These are phyloP conservation scores for Biscutella laevigata DNA, from an alignment of 441 rosid genomes.

Conservation along the genomic window DNA sequence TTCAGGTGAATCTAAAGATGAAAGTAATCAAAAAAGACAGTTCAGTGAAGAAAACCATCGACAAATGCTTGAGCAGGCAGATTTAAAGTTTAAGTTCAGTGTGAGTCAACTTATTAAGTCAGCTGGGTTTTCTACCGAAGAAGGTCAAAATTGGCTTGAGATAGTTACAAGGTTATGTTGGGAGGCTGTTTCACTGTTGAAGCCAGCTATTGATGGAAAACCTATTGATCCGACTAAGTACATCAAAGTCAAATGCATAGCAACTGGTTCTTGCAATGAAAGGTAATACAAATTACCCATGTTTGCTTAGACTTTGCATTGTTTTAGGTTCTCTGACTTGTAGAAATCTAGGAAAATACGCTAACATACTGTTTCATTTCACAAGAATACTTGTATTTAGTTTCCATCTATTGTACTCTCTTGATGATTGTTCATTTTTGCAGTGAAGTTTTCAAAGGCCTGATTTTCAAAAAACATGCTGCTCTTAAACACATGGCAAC, in stretches of 20 bases:
- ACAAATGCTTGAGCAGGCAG: constrained; percentile 53
- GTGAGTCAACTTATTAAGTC: constrained; percentile 57
- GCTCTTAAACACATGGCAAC: constrained; percentile 98
- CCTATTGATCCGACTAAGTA: constrained; percentile 46
- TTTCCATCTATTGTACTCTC: background rate
- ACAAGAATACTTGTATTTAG: background rate
- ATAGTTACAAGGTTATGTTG: constrained; percentile 64
- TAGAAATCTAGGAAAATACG: background rate
- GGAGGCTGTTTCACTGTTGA: constrained; percentile 82
- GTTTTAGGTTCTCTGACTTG: background rate
- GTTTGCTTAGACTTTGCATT: constrained; percentile 1
- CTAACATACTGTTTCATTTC: background rate
- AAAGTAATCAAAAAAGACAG: constrained; percentile 30
- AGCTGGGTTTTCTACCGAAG: constrained; percentile 36
- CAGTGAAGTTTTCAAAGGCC: constrained; percentile 83
- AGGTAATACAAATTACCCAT: constrained; percentile 38
- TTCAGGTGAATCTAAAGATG: constrained; percentile 37
- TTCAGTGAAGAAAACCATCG: constrained; percentile 50
- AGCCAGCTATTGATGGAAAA: constrained; percentile 57
- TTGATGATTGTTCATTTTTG: constrained; percentile 13
- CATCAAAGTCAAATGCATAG: constrained; percentile 93
- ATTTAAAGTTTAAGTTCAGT: constrained; percentile 57
- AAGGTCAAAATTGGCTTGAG: constrained; percentile 58
- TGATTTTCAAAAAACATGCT: constrained; percentile 90
- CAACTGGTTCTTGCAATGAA: constrained; percentile 58